These are phyloP conservation scores for Neospora caninum DNA, from an alignment of 169 alveolate species.

Conservation along the genomic window DNA sequence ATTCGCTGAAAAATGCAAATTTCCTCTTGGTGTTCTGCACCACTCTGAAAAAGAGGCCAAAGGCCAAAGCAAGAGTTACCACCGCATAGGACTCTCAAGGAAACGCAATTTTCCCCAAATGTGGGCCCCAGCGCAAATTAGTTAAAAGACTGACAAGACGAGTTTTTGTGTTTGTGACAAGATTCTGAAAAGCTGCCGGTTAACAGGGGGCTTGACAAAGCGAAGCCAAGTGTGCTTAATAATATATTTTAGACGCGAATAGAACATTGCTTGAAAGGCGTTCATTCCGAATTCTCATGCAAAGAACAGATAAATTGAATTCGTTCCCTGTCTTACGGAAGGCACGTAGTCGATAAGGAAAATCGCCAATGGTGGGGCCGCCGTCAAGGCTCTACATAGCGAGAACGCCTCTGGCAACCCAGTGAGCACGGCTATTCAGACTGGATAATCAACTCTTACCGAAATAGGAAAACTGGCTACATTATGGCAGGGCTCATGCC, in stretches of 20 bases:
- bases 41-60: background rate
- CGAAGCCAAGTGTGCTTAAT: background rate
- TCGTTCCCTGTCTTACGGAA: background rate
- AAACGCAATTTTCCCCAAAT: background rate
- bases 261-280: background rate
- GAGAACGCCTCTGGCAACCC: background rate
- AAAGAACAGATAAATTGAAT: too few relatives aligned
- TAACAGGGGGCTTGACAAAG: background rate
- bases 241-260: background rate
- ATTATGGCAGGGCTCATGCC: too few relatives aligned
- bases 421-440: too few relatives aligned
- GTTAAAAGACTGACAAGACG: constrained; percentile 2
- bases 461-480: too few relatives aligned
- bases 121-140: background rate
- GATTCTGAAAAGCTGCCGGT: background rate
- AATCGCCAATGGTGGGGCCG: background rate
- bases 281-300: background rate
- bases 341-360: background rate
- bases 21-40: background rate
- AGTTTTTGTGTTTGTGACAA: background rate
- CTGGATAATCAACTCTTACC: too few relatives aligned
- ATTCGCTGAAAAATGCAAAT: too few relatives aligned
- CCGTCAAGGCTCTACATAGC: background rate
- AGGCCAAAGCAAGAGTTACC: background rate
- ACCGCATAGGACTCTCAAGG: background rate